These are phyloP conservation scores for Russula ochroleuca DNA, from an alignment of 768 basidiomycete species.

Conservation along the genomic window DNA sequence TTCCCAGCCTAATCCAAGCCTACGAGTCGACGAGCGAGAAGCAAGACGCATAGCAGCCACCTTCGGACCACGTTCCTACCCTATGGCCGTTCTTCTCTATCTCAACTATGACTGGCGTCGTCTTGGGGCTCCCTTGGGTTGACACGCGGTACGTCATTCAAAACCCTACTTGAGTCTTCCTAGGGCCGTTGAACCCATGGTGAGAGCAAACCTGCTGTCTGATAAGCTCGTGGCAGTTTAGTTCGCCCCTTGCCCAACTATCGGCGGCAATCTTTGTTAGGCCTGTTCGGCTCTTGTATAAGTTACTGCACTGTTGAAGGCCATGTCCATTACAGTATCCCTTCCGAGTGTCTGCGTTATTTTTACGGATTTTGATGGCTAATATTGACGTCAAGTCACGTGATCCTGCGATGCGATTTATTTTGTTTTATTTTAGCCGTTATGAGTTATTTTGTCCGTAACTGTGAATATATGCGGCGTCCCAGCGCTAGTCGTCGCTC, in stretches of 20 bases:
- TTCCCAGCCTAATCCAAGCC: not conserved
- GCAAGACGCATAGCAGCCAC: not conserved
- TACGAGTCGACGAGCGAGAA: not conserved
- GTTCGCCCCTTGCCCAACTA: not conserved
- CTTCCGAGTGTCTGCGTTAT: too few species aligned
- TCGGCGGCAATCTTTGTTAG: not conserved
- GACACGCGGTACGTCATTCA: not conserved
- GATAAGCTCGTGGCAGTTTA: not conserved
- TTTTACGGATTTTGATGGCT: too few species aligned
- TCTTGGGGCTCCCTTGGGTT: not conserved
- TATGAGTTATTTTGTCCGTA: not conserved
- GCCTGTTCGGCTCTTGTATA: not conserved
- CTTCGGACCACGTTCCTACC: slow-evolving; percentile 3
- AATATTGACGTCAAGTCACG: slow-evolving; percentile 21
- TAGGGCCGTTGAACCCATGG: not conserved
- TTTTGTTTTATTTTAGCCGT: not conserved
- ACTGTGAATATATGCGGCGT: not conserved
- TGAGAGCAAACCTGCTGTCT: not conserved
- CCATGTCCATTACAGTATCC: not conserved
- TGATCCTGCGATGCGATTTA: not conserved
- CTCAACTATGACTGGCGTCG: not conserved
- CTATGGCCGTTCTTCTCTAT: not conserved
- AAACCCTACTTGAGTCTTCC: not conserved
- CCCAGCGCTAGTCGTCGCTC: too few species aligned
- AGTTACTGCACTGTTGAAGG: not conserved